Evolutionary conservation across 208 protist species (phyloP).

Genomic region (Acanthamoeba lenticulata): DNA sequence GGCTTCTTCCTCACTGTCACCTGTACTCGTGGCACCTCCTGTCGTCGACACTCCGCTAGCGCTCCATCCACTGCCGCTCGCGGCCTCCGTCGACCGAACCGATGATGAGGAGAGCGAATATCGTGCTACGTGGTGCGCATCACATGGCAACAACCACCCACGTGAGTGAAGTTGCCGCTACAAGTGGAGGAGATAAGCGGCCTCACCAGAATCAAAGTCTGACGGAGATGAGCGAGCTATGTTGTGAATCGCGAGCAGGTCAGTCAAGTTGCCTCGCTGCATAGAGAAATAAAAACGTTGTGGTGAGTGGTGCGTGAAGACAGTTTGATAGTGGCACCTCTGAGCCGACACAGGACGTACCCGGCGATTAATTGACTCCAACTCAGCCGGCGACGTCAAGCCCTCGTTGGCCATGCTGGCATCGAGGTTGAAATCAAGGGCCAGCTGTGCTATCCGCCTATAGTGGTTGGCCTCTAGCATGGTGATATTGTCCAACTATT

Average conservation of each 20-base stretch:
- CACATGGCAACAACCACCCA: too few species aligned
- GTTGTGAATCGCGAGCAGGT: neutral
- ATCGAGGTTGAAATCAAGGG: neutral
- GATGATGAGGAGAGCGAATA: too few species aligned
- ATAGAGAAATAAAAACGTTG: too few species aligned
- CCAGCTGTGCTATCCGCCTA: neutral
- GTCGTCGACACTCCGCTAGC: too few species aligned
- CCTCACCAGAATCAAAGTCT: neutral
- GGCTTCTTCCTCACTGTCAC: neutral
- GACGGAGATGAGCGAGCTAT: neutral
- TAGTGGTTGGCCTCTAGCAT: slow-evolving; percentile 20
- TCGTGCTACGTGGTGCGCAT: too few species aligned
- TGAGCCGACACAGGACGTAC: too few species aligned
- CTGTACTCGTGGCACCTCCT: neutral
- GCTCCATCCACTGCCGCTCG: too few species aligned
- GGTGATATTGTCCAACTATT: neutral
- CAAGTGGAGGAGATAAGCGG: neutral
- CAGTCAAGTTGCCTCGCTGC: neutral
- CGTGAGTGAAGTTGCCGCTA: too few species aligned
- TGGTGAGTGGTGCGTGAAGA: too few species aligned
- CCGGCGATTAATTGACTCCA: neutral
- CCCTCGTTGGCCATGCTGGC: neutral
- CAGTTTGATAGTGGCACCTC: neutral
- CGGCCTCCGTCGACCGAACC: too few species aligned
- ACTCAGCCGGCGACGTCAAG: neutral